Percentiles rank a stretch among this genome's conserved stretches.
phyloP scores from a whole-genome alignment of 768 basidiomycete species.

The Pisolithus albus region DNA sequence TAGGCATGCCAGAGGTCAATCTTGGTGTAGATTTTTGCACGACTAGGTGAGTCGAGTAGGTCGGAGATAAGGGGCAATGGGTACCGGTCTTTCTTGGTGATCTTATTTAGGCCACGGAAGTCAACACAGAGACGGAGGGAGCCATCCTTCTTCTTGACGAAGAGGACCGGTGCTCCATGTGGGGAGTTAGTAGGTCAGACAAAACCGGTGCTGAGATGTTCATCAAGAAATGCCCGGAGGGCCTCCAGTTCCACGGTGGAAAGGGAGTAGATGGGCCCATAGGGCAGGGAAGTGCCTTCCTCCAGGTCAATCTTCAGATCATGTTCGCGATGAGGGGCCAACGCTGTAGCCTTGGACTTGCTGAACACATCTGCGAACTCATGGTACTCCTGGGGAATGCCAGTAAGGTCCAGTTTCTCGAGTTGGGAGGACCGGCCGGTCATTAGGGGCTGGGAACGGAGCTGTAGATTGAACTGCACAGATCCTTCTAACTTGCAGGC shows the following conservation, averaged over 20 bases:
- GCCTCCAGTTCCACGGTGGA: constrained; percentile 23
- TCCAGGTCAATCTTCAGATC: not conserved
- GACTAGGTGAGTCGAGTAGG: not conserved
- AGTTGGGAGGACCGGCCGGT: not conserved
- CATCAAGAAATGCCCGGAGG: constrained; percentile 30
- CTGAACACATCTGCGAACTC: constrained; percentile 13
- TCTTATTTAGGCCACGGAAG: too few relatives aligned
- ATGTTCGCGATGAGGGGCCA: not conserved
- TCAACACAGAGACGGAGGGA: too few relatives aligned
- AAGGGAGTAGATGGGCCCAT: not conserved
- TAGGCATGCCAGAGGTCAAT: constrained; percentile 9
- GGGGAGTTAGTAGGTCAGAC: not conserved
- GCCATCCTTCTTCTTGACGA: too few relatives aligned
- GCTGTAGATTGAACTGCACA: not conserved
- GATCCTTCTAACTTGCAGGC: not conserved
- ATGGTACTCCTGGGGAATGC: constrained; percentile 2
- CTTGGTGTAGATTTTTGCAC: constrained; percentile 23
- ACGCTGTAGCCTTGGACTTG: constrained; percentile 1
- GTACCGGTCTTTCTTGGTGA: constrained; percentile 18
- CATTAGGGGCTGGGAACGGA: too few relatives aligned
- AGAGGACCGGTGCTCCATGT: not conserved
- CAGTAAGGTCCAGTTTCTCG: too few relatives aligned
- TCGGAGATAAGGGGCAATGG: constrained; percentile 21
- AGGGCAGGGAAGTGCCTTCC: not conserved
- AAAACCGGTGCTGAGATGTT: constrained; percentile 19